phyloP scores from a whole-genome alignment of 2,329 filamentous ascomycete genomes.

The Lecanicillium sp. region DNA sequence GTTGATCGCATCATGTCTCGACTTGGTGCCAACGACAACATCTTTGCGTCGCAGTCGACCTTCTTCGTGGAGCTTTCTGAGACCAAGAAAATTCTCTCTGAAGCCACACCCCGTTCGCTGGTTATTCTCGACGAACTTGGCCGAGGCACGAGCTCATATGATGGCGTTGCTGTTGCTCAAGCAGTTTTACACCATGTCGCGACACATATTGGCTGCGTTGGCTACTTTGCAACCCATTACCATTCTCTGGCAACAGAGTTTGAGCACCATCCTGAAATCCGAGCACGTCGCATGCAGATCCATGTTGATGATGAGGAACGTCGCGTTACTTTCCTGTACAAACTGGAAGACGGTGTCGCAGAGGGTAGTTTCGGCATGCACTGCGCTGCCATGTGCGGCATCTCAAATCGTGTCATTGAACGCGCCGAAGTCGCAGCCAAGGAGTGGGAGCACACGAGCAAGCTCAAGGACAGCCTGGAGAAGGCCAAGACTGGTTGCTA shows the following conservation, averaged over 20 bases:
- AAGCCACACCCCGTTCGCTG: slow-evolving; percentile 86
- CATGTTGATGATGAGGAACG: slow-evolving; percentile 78
- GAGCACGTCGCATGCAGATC: slow-evolving; percentile 85
- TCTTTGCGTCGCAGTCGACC: slow-evolving; percentile 93
- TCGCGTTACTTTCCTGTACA: slow-evolving; percentile 94
- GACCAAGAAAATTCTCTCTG: slow-evolving; percentile 94
- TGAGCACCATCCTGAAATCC: slow-evolving; percentile 77
- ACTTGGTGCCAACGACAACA: slow-evolving; percentile 95
- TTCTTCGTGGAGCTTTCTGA: slow-evolving; percentile 98
- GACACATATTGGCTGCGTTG: slow-evolving; percentile 83
- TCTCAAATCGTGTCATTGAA: slow-evolving; percentile 72
- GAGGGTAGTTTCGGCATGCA: slow-evolving; percentile 99
- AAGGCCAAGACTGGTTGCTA: slow-evolving; percentile 71
- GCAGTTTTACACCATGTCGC: slow-evolving; percentile 95
- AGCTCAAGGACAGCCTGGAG: slow-evolving; percentile 81
- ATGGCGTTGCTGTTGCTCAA: slow-evolving; percentile 93
- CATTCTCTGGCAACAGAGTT: slow-evolving; percentile 92
- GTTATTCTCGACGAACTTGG: slow-evolving; percentile 97
- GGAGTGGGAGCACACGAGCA: slow-evolving; percentile 92
- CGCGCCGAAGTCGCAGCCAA: slow-evolving; percentile 79
- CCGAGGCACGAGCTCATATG: slow-evolving; percentile 89
- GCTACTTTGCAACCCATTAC: slow-evolving; percentile 98
- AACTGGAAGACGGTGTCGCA: slow-evolving; percentile 84
- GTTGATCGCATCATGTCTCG: slow-evolving; percentile 98
- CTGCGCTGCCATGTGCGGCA: slow-evolving; percentile 96